These are phyloP conservation scores for Orobanche coerulescens DNA, from an alignment of 257 asterid species.

Conservation along the genomic window DNA sequence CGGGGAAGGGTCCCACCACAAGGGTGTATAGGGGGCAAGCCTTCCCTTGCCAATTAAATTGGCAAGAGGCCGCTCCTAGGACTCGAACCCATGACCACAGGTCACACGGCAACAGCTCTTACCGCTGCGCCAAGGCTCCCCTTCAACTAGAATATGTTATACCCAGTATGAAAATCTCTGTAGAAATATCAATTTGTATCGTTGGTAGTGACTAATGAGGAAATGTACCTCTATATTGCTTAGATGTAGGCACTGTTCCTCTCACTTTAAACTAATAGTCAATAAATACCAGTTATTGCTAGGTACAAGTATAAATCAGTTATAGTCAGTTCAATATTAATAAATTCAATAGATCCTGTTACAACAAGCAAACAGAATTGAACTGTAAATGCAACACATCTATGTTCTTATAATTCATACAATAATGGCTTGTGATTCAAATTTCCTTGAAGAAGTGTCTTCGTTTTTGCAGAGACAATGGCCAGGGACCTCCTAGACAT, in stretches of 20 bases:
- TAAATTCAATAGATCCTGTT: background rate
- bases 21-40: no score
- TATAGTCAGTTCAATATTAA: no score
- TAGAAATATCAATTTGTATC: conserved; percentile 1
- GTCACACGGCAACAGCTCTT: no score
- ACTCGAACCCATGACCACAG: no score
- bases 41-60: no score
- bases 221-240: conserved; percentile 3
- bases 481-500: conserved; percentile 41
- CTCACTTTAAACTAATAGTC: no score
- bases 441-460: background rate
- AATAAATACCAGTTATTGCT: no score
- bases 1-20: no score
- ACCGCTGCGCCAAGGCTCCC: no score
- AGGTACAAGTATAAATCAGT: no score
- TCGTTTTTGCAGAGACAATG: conserved; percentile 37
- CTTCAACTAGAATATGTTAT: background rate
- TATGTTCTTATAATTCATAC: conserved; percentile 6
- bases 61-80: no score
- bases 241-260: no score
- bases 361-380: background rate
- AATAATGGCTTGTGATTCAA: background rate
- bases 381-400: background rate
- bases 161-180: background rate
- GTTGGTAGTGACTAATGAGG: background rate